phyloP scores from a whole-genome alignment of 2,329 filamentous ascomycete genomes.

The Colletotrichum noveboracense region DNA sequence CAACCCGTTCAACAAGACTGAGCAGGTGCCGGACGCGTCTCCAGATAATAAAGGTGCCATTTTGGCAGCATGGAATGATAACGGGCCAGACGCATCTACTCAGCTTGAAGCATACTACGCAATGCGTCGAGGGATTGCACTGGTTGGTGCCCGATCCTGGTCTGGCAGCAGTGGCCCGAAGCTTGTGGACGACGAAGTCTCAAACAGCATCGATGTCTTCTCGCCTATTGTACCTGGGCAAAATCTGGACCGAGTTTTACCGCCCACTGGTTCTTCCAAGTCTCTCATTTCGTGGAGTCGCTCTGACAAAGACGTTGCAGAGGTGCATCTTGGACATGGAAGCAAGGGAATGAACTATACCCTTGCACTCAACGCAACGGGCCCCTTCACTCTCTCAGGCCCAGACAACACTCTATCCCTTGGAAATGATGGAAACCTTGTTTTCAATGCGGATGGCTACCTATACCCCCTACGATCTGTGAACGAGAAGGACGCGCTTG shows the following conservation, averaged over 20 bases:
- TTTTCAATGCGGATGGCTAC: slow-evolving; percentile 33
- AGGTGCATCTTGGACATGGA: slow-evolving; percentile 32
- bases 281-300: slow-evolving; percentile 38
- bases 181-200: slow-evolving; percentile 30
- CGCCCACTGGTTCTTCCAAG: slow-evolving; percentile 13
- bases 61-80: slow-evolving; percentile 53
- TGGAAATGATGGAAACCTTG: background rate
- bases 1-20: slow-evolving; percentile 45
- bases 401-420: background rate
- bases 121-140: slow-evolving; percentile 47
- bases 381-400: background rate
- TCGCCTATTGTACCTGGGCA: slow-evolving; percentile 44
- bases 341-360: slow-evolving; percentile 54
- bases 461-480: slow-evolving; percentile 55
- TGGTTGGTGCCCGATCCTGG: slow-evolving; percentile 46
- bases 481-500: slow-evolving; percentile 44
- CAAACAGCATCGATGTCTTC: slow-evolving; percentile 40
- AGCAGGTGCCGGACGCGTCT: slow-evolving; percentile 37
- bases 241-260: slow-evolving; percentile 44
- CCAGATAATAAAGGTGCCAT: slow-evolving; percentile 38
- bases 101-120: slow-evolving; percentile 54
- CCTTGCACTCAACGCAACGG: slow-evolving; percentile 34
- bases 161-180: slow-evolving; percentile 38
- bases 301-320: background rate
- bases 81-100: slow-evolving; percentile 51